A percentile compares a stretch with the other conserved stretches of the same genome.
phyloP scores from a whole-genome alignment of 2,329 filamentous ascomycete species.

The Penicillium glabrum region DNA sequence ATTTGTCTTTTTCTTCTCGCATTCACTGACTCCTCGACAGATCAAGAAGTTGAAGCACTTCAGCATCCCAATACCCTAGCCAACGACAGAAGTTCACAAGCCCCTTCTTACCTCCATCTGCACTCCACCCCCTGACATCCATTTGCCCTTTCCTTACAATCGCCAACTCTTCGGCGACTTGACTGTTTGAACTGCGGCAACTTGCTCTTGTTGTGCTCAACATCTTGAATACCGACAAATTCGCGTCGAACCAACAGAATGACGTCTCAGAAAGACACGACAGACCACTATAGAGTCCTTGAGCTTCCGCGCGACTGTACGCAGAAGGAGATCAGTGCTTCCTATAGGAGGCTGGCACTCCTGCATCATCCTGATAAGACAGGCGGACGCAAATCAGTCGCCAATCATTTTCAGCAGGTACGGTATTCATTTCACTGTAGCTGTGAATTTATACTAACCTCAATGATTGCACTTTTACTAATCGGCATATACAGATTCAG shows the following conservation, averaged over 20 bases:
- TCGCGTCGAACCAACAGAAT: conserved; percentile 5
- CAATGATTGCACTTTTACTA: background rate
- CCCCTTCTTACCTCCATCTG: too few relatives aligned
- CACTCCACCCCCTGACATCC: too few relatives aligned
- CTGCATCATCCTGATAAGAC: conserved; percentile 37
- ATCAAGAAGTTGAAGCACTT: too few relatives aligned
- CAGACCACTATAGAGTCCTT: conserved; percentile 30
- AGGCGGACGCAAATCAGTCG: conserved; percentile 7
- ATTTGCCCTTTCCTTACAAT: too few relatives aligned
- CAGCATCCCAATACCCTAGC: too few relatives aligned
- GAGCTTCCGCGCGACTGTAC: conserved; percentile 26
- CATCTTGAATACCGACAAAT: background rate
- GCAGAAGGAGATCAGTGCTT: conserved; percentile 32
- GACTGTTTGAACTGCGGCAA: background rate
- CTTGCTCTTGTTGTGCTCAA: background rate
- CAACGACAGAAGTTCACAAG: too few relatives aligned
- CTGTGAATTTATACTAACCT: background rate
- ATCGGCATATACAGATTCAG: conserved; percentile 24
- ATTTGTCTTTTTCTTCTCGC: too few relatives aligned
- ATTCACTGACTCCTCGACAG: too few relatives aligned
- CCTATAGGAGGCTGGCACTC: conserved; percentile 36
- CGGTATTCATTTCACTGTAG: background rate
- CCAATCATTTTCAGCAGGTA: conserved; percentile 27
- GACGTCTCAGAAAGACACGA: background rate
- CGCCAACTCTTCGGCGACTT: background rate